Evolutionary conservation across 192 early-diverging fungal species (phyloP).

Genomic region (Geosiphon pyriformis): DNA sequence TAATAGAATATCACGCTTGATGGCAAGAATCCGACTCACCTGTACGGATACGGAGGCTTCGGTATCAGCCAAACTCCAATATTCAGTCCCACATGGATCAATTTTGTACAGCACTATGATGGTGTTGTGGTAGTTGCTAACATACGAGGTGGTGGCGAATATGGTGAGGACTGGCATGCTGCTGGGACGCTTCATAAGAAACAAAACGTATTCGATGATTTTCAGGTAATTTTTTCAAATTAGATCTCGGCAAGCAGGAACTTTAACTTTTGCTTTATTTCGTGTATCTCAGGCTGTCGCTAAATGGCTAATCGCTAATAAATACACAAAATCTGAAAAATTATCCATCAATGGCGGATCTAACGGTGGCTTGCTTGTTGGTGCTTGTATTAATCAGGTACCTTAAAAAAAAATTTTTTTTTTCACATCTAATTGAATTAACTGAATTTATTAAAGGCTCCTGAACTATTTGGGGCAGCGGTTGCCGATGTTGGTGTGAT

Average conservation of each 20-base stretch:
- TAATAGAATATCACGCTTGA: slow-evolving; percentile 38
- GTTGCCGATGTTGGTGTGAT: slow-evolving; percentile 66
- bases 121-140: slow-evolving; percentile 60
- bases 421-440: background rate
- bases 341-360: slow-evolving; percentile 62
- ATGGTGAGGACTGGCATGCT: slow-evolving; percentile 48
- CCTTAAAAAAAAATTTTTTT: background rate
- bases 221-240: slow-evolving; percentile 41
- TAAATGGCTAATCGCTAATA: slow-evolving; percentile 48
- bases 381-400: slow-evolving; percentile 62
- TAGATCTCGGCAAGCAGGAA: too few species aligned
- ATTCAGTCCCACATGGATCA: slow-evolving; percentile 31
- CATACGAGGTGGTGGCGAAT: slow-evolving; percentile 68
- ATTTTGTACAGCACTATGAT: slow-evolving; percentile 49
- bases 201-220: slow-evolving; percentile 74
- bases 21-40: slow-evolving; percentile 49
- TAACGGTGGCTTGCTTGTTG: slow-evolving; percentile 68
- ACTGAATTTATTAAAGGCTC: too few species aligned
- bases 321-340: slow-evolving; percentile 51
- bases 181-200: slow-evolving; percentile 55
- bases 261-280: too few species aligned
- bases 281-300: slow-evolving; percentile 51
- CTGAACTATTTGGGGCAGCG: slow-evolving; percentile 63
- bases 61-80: slow-evolving; percentile 43
- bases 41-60: slow-evolving; percentile 74